Conservation (phyloP, 495 filamentous ascomycete genomes). For the Tuber brumale region DNA sequence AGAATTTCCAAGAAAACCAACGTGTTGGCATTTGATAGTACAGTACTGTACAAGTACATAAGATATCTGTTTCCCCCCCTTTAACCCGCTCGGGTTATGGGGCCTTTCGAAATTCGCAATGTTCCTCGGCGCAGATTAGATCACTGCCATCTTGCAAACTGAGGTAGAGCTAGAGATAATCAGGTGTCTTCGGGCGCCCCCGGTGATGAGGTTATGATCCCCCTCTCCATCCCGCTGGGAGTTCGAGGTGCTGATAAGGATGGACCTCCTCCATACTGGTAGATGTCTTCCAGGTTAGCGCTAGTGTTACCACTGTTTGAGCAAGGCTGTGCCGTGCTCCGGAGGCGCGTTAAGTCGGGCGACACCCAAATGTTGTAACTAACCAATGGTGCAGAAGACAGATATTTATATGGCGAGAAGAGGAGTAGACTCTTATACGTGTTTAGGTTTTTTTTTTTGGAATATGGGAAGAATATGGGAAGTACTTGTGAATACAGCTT, state of each 20-base stretch:
- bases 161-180: not conserved
- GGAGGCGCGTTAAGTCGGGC: too few relatives aligned
- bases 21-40: not conserved
- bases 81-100: not conserved
- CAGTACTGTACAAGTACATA: not conserved
- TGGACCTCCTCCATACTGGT: not conserved
- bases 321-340: not conserved
- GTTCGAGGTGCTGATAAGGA: not conserved
- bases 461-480: too few relatives aligned
- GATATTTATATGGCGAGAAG: too few relatives aligned
- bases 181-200: not conserved
- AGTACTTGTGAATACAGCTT: too few relatives aligned
- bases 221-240: not conserved
- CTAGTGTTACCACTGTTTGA: not conserved
- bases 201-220: not conserved
- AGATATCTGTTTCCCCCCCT: too few relatives aligned
- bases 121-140: not conserved
- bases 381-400: too few relatives aligned
- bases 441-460: too few relatives aligned
- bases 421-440: too few relatives aligned
- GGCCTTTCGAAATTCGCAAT: not conserved
- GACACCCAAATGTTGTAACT: too few relatives aligned
- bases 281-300: not conserved
- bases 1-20: not conserved
- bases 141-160: not conserved